Evolutionary conservation across 225 moss, liverwort and hornwort genomes (phyloP).

Genomic region (Takakia lepidozioides): DNA sequence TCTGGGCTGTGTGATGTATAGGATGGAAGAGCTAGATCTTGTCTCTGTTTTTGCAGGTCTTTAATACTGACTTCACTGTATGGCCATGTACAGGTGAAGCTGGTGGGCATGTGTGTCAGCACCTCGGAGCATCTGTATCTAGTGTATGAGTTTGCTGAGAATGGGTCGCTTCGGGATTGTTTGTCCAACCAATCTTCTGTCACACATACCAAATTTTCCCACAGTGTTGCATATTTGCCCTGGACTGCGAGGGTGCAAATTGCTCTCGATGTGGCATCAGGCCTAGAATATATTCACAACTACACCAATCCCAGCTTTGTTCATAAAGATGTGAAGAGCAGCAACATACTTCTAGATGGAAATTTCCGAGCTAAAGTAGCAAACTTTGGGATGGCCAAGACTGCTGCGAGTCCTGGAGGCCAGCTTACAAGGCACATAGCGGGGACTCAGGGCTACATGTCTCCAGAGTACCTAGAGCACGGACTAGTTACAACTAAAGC

Average conservation of each 20-base stretch:
- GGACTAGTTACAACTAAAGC: constrained; percentile 85
- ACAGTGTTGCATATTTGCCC: constrained; percentile 60
- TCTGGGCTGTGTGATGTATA: no score
- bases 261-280: constrained; percentile 76
- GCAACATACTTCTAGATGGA: constrained; percentile 75
- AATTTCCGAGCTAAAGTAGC: constrained; percentile 83
- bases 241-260: constrained; percentile 70
- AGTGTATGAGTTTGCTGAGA: constrained; percentile 80
- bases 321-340: constrained; percentile 93
- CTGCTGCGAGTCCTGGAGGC: constrained; percentile 39
- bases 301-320: constrained; percentile 89
- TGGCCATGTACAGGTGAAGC: constrained; percentile 43
- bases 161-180: constrained; percentile 76
- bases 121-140: constrained; percentile 74
- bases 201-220: constrained; percentile 25
- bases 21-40: no score
- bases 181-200: constrained; percentile 29
- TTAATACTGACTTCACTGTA: no score
- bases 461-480: constrained; percentile 87
- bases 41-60: no score
- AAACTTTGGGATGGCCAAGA: constrained; percentile 94
- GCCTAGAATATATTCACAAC: constrained; percentile 94
- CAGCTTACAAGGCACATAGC: constrained; percentile 82
- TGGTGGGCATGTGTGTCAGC: constrained; percentile 73
- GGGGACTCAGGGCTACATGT: constrained; percentile 94